These are phyloP conservation scores for Blyttiomyces sp. DNA, from an alignment of 371 early-diverging fungal genomes.

Conservation along the genomic window DNA sequence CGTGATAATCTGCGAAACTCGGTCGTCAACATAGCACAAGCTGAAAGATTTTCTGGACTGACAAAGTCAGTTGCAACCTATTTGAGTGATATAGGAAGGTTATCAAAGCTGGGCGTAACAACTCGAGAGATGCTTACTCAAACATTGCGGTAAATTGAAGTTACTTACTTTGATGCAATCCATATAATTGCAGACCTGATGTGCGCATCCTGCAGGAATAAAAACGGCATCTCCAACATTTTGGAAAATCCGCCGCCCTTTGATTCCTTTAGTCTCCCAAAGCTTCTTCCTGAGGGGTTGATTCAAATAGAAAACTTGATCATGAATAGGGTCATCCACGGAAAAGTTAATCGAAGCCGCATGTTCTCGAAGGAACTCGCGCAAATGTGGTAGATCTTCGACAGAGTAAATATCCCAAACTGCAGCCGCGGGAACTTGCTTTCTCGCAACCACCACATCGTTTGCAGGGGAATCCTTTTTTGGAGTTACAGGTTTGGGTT, in stretches of 20 bases:
- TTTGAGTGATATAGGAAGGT: not conserved
- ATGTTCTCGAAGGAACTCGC: conserved; percentile 42
- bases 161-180: conserved; percentile 53
- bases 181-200: conserved; percentile 67
- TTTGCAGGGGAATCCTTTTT: not conserved
- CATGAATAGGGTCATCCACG: conserved; percentile 59
- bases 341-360: not conserved
- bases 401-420: conserved; percentile 70
- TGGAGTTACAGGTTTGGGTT: conserved; percentile 1
- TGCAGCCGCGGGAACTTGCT: too few relatives aligned
- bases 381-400: conserved; percentile 39
- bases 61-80: conserved; percentile 64
- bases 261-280: conserved; percentile 35
- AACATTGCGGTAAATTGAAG: not conserved
- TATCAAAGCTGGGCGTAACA: not conserved
- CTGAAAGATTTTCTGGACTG: conserved; percentile 59
- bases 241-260: conserved; percentile 56
- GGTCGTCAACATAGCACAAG: conserved; percentile 42
- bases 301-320: conserved; percentile 60
- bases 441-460: too few relatives aligned
- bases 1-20: conserved; percentile 45
- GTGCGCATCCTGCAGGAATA: conserved; percentile 74
- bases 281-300: conserved; percentile 38
- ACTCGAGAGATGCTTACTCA: not conserved
- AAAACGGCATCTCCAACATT: conserved; percentile 68